phyloP scores from a whole-genome alignment of 2,329 filamentous ascomycete genomes.

The Sphaerostilbella broomeana region DNA sequence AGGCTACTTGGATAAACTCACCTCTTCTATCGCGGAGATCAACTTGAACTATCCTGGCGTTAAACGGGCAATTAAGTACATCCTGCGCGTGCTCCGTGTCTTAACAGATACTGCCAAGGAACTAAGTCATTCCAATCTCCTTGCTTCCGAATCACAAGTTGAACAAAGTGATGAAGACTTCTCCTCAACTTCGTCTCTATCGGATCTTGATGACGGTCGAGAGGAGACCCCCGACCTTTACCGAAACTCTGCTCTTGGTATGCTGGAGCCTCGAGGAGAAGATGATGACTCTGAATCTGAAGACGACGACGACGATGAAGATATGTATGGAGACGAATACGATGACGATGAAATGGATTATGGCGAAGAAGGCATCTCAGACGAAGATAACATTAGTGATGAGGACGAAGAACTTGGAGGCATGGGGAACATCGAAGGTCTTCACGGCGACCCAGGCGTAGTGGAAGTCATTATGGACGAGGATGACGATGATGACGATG shows the following conservation, averaged over 20 bases:
- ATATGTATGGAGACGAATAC: conserved; percentile 88
- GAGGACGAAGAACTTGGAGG: conserved; percentile 77
- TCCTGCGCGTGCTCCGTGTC: conserved; percentile 80
- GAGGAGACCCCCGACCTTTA: conserved; percentile 97
- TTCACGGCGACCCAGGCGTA: conserved; percentile 55
- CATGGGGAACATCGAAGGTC: conserved; percentile 79
- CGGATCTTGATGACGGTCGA: conserved; percentile 76
- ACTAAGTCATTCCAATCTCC: conserved; percentile 73
- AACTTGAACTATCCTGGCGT: conserved; percentile 91
- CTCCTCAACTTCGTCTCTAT: conserved; percentile 78
- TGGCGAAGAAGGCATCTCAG: conserved; percentile 70
- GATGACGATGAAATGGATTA: conserved; percentile 94
- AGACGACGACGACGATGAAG: conserved; percentile 69
- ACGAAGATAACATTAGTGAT: conserved; percentile 83
- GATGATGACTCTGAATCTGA: conserved; percentile 75
- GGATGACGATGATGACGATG: conserved; percentile 56
- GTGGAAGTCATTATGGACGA: conserved; percentile 76
- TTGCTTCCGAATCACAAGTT: conserved; percentile 59
- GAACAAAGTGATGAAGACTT: conserved; percentile 78
- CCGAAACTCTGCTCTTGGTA: conserved; percentile 89
- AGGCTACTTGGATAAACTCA: conserved; percentile 83
- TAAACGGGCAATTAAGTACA: conserved; percentile 93
- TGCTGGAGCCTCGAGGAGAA: conserved; percentile 79
- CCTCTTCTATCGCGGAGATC: conserved; percentile 87
- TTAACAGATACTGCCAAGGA: conserved; percentile 82